These are phyloP conservation scores for Akanthomyces lecanii DNA, from an alignment of 2,329 filamentous ascomycete genomes.

Conservation along the genomic window DNA sequence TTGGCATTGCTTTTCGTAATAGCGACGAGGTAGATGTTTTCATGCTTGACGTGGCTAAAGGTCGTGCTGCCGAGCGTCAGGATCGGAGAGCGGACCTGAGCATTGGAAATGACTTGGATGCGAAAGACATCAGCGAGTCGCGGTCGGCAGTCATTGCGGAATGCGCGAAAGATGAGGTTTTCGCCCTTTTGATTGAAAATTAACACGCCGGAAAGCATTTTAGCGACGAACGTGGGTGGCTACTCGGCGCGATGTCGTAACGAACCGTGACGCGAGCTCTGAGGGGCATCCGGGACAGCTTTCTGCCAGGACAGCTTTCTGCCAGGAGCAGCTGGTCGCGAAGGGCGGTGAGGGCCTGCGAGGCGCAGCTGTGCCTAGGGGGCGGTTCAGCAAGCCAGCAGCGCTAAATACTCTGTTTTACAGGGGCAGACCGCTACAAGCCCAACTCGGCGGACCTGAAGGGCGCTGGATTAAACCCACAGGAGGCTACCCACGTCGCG, in stretches of 20 bases:
- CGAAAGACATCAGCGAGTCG: constrained; percentile 98
- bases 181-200: constrained; percentile 99
- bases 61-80: constrained; percentile 95
- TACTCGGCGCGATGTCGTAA: background rate
- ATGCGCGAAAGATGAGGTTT: constrained; percentile 98
- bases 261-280: background rate
- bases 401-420: background rate
- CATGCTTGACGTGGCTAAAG: constrained; percentile 98
- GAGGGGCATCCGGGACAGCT: constrained; percentile 7
- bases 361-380: background rate
- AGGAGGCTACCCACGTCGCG: background rate
- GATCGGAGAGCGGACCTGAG: constrained; percentile 95
- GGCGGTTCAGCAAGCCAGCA: background rate
- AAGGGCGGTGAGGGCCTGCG: constrained; percentile 3
- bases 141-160: constrained; percentile 96
- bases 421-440: background rate
- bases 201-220: constrained; percentile 93
- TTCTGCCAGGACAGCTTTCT: constrained; percentile 16
- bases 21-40: constrained; percentile 97
- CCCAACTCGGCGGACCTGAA: background rate
- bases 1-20: constrained; percentile 99
- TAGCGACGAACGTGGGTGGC: background rate
- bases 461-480: background rate
- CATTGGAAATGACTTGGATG: constrained; percentile 98
- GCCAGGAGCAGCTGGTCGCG: background rate